Conservation (phyloP, 2,329 filamentous ascomycete genomes). For the Cyphellophora europaea region DNA sequence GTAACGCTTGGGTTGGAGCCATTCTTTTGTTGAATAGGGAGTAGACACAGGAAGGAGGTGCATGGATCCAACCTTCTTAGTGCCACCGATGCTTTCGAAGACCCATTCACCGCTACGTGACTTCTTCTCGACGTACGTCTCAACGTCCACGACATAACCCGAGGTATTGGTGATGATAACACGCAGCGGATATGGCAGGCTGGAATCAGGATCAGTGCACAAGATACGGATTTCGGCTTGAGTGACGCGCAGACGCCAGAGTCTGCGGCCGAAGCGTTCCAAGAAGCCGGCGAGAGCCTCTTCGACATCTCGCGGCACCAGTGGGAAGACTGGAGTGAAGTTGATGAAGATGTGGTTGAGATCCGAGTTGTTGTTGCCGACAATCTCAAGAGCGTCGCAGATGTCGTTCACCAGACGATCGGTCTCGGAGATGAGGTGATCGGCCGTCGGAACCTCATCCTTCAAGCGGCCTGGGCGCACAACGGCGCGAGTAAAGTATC, state of each 20-base stretch:
- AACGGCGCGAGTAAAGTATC: slow-evolving; percentile 94
- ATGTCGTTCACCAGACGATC: slow-evolving; percentile 97
- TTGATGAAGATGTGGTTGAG: slow-evolving; percentile 99
- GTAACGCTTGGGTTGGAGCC: slow-evolving; percentile 97
- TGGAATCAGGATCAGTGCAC: slow-evolving; percentile 81
- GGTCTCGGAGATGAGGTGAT: slow-evolving; percentile 95
- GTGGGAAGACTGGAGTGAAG: slow-evolving; percentile 93
- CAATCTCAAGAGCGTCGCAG: slow-evolving; percentile 92
- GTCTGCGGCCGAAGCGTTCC: slow-evolving; percentile 88
- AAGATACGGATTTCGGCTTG: slow-evolving; percentile 98
- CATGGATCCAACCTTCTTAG: slow-evolving; percentile 90
- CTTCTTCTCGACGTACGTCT: slow-evolving; percentile 96
- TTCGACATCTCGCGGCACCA: slow-evolving; percentile 82
- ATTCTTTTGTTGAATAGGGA: slow-evolving; percentile 96
- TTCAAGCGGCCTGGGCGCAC: slow-evolving; percentile 88
- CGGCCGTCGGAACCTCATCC: slow-evolving; percentile 95
- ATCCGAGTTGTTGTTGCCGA: slow-evolving; percentile 98
- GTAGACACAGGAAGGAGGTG: slow-evolving; percentile 84
- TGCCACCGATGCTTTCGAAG: slow-evolving; percentile 95
- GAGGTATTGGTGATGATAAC: slow-evolving; percentile 98
- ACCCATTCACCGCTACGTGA: slow-evolving; percentile 97
- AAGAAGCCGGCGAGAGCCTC: slow-evolving; percentile 89
- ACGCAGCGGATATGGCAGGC: slow-evolving; percentile 80
- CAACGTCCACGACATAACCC: slow-evolving; percentile 93
- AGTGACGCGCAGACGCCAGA: slow-evolving; percentile 92